Conservation (phyloP, 306 rosid species). For the Cucurbita argyrosperma region DNA sequence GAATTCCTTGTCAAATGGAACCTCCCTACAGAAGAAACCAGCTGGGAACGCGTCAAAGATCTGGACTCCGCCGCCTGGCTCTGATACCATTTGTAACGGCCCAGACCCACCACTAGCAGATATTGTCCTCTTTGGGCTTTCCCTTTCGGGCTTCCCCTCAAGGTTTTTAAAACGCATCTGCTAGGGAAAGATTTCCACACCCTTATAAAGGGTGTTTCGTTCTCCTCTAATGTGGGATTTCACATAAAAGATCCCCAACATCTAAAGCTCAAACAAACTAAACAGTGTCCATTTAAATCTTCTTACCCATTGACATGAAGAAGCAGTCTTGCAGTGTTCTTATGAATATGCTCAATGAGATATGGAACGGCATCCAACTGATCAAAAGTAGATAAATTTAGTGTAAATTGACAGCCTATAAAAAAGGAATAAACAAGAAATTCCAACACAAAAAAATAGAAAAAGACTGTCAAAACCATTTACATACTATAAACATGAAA, state of each 20-base stretch:
- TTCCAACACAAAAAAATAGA: neutral
- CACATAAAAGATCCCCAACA: neutral
- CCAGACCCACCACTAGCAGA: too few relatives aligned
- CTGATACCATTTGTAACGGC: too few relatives aligned
- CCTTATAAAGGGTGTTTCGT: too few relatives aligned
- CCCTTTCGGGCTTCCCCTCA: too few relatives aligned
- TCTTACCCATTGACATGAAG: slow-evolving; percentile 88
- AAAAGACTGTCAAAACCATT: neutral
- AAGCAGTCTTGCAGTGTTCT: slow-evolving; percentile 65
- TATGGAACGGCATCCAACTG: slow-evolving; percentile 97
- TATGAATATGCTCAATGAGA: slow-evolving; percentile 73
- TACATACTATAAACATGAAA: neutral
- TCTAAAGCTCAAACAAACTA: neutral
- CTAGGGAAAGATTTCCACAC: too few relatives aligned
- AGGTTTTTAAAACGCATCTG: too few relatives aligned
- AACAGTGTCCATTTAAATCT: neutral
- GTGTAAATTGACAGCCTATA: neutral
- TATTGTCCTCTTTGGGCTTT: too few relatives aligned
- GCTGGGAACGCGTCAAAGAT: too few relatives aligned
- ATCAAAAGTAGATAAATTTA: slow-evolving; percentile 12
- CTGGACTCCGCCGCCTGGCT: too few relatives aligned
- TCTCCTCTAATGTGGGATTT: too few relatives aligned
- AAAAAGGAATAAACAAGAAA: neutral
- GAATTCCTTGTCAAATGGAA: too few relatives aligned
- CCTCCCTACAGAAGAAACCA: too few relatives aligned